Evolutionary conservation across 768 basidiomycete species (phyloP).

Genomic region (Leccinum arenicola): DNA sequence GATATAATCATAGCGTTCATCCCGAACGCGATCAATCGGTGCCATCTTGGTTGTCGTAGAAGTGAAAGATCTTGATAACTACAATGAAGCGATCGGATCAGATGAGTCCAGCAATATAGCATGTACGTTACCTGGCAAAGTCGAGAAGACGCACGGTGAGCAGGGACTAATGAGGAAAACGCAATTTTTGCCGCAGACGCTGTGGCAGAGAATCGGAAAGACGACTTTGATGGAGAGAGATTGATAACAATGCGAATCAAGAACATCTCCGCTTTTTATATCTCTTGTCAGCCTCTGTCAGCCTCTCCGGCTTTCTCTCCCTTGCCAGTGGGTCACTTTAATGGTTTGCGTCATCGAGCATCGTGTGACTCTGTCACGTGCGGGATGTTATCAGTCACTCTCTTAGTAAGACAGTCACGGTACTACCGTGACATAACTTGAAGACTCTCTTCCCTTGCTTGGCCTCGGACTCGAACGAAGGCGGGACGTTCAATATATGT

Average conservation of each 20-base stretch:
- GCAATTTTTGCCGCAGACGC: constrained; percentile 15
- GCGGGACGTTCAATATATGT: no score
- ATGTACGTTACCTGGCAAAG: constrained; percentile 26
- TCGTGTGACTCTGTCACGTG: constrained; percentile 23
- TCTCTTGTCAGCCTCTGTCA: constrained; percentile 13
- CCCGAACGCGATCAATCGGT: constrained; percentile 62
- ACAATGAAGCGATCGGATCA: not conserved
- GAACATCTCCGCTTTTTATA: constrained; percentile 22
- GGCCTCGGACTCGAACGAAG: no score
- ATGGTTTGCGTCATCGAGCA: not conserved
- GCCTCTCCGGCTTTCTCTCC: not conserved
- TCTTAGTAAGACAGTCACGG: no score
- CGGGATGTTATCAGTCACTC: not conserved
- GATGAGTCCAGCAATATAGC: not conserved
- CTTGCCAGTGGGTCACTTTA: not conserved
- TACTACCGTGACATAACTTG: no score
- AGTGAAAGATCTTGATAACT: constrained; percentile 50
- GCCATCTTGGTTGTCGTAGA: constrained; percentile 56
- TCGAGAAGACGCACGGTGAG: constrained; percentile 13
- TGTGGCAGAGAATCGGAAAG: constrained; percentile 7
- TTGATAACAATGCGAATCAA: not conserved
- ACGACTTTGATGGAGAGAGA: constrained; percentile 8
- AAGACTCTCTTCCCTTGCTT: not conserved
- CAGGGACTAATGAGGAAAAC: constrained; percentile 2
- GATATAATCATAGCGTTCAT: constrained; percentile 77